phyloP scores from a whole-genome alignment of 208 protist species.

The Wallacemonas sp. region DNA sequence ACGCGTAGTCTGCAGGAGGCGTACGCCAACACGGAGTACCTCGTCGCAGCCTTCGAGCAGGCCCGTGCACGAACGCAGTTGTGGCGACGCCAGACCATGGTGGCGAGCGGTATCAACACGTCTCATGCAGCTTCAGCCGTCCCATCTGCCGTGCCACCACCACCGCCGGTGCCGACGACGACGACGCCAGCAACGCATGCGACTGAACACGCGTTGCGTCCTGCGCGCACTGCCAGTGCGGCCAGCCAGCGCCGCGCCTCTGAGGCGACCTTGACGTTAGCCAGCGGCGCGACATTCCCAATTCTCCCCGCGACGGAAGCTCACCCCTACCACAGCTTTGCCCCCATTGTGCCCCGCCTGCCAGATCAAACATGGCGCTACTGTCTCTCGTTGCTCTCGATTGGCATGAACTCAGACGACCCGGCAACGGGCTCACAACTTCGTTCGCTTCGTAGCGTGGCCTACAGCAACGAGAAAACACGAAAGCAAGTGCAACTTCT shows the following conservation, averaged over 20 bases:
- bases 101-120: not conserved
- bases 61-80: not conserved
- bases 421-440: constrained; percentile 25
- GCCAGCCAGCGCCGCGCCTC: not conserved
- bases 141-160: not conserved
- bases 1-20: not conserved
- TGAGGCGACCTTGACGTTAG: too few species aligned
- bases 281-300: not conserved
- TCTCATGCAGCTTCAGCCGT: not conserved
- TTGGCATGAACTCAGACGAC: constrained; percentile 24
- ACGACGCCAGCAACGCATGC: not conserved
- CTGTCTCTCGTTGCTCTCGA: constrained; percentile 20
- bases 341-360: constrained; percentile 2
- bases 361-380: constrained; percentile 5
- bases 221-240: not conserved
- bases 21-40: not conserved
- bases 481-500: constrained; percentile 34
- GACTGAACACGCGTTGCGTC: too few species aligned
- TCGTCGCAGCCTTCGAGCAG: not conserved
- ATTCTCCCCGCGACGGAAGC: not conserved
- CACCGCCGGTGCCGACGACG: not conserved
- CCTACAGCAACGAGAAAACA: constrained; percentile 30
- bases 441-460: constrained; percentile 2
- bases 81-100: not conserved
- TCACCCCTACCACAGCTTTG: constrained; percentile 10